Conservation (phyloP, 768 basidiomycete species). For the Piloderma croceum region DNA sequence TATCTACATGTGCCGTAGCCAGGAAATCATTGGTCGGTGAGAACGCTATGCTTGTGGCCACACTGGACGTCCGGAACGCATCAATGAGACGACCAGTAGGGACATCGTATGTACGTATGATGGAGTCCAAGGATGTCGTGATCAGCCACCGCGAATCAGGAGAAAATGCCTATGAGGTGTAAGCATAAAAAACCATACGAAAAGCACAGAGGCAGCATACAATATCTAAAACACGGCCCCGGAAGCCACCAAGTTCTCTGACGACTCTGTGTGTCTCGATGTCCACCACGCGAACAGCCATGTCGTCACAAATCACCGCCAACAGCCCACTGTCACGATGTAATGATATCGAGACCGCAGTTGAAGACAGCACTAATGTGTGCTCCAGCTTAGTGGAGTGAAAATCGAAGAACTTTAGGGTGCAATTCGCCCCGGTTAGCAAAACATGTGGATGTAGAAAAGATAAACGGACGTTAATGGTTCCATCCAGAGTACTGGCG, state of each 20-base stretch:
- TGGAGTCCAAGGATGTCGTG: conserved; percentile 80
- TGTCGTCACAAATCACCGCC: conserved; percentile 81
- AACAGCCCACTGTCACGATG: conserved; percentile 84
- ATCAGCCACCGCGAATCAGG: conserved; percentile 94
- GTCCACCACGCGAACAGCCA: conserved; percentile 79
- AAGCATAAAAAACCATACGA: conserved; percentile 3
- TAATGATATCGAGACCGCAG: conserved; percentile 63
- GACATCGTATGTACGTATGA: conserved; percentile 92
- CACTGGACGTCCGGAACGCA: conserved; percentile 79
- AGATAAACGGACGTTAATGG: conserved; percentile 65
- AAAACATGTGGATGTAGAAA: neutral
- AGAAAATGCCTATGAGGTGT: conserved; percentile 71
- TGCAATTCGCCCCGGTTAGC: neutral
- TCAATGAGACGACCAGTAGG: conserved; percentile 92
- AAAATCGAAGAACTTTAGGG: conserved; percentile 88
- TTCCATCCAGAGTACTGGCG: conserved; percentile 84
- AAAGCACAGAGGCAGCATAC: conserved; percentile 38
- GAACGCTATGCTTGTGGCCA: conserved; percentile 87
- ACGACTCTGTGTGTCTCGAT: conserved; percentile 86
- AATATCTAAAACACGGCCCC: conserved; percentile 82
- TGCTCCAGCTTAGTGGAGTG: conserved; percentile 74
- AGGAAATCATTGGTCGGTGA: conserved; percentile 95
- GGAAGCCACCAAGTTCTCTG: conserved; percentile 81
- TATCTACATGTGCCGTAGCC: conserved; percentile 91
- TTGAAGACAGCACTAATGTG: conserved; percentile 61